Conservation (phyloP, 2,329 filamentous ascomycete species). For the Coleophoma cylindrospora region DNA sequence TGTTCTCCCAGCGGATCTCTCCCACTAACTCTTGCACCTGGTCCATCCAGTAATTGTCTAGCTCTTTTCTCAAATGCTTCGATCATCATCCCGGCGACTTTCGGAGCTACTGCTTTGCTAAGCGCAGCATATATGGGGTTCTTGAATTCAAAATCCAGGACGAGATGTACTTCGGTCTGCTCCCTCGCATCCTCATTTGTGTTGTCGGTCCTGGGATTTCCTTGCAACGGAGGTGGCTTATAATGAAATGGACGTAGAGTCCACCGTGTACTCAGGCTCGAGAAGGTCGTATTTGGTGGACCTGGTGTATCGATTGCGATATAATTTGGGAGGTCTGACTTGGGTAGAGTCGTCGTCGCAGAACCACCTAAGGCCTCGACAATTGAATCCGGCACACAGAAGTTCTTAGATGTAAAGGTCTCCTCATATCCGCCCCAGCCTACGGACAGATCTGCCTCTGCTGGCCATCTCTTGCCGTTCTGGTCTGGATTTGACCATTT, state of each 20-base stretch:
- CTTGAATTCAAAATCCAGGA: constrained; percentile 76
- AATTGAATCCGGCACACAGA: constrained; percentile 66
- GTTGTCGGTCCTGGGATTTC: constrained; percentile 24
- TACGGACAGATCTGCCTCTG: constrained; percentile 72
- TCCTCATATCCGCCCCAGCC: constrained; percentile 84
- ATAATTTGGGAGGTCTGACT: constrained; percentile 33
- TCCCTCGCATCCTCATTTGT: constrained; percentile 25
- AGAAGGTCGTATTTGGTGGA: constrained; percentile 51
- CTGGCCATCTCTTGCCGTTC: constrained; percentile 53
- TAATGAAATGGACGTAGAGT: constrained; percentile 47
- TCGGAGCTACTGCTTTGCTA: constrained; percentile 75
- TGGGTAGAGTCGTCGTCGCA: constrained; percentile 38
- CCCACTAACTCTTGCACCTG: neutral
- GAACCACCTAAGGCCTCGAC: constrained; percentile 75
- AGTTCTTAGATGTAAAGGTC: constrained; percentile 73
- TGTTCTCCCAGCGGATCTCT: neutral
- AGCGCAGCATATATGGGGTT: constrained; percentile 85
- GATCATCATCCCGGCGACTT: constrained; percentile 84
- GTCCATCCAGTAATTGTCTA: constrained; percentile 42
- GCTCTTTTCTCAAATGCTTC: constrained; percentile 87
- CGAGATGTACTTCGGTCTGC: constrained; percentile 69
- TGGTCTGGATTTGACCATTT: constrained; percentile 56
- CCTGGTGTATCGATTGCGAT: constrained; percentile 30
- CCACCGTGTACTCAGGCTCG: constrained; percentile 67
- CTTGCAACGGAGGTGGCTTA: constrained; percentile 35